Evolutionary conservation across 1,284 basidiomycete genomes (phyloP).

Genomic region (Sporisorium sorghi): DNA sequence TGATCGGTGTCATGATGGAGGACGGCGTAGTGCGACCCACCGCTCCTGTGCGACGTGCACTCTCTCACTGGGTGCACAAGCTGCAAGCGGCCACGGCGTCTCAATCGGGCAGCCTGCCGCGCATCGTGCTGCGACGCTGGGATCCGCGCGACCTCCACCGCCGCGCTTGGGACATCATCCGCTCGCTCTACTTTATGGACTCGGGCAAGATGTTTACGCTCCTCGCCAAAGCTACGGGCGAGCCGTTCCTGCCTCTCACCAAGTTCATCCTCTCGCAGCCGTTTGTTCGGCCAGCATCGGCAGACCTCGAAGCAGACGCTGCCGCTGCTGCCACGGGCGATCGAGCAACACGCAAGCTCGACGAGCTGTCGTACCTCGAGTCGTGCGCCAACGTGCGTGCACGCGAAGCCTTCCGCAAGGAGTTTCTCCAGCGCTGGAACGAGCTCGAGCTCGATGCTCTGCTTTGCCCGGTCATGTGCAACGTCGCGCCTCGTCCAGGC

Average conservation of each 20-base stretch:
- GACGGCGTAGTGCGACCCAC: constrained; percentile 41
- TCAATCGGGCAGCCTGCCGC: not conserved
- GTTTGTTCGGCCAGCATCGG: constrained; percentile 19
- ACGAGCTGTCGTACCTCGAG: constrained; percentile 36
- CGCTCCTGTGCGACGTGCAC: constrained; percentile 29
- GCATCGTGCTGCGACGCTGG: constrained; percentile 30
- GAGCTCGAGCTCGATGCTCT: constrained; percentile 42
- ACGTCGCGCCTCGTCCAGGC: constrained; percentile 41
- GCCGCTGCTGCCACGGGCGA: not conserved
- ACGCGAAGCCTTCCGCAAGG: constrained; percentile 36
- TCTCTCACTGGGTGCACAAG: constrained; percentile 32
- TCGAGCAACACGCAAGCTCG: constrained; percentile 7
- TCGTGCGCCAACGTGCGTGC: constrained; percentile 15
- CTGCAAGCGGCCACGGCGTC: constrained; percentile 5
- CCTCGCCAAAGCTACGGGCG: constrained; percentile 37
- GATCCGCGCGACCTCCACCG: constrained; percentile 33
- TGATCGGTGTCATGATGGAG: constrained; percentile 40
- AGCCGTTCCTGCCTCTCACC: constrained; percentile 50
- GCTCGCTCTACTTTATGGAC: constrained; percentile 56
- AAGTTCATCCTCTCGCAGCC: constrained; percentile 42
- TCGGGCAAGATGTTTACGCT: constrained; percentile 39
- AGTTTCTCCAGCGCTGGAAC: constrained; percentile 35
- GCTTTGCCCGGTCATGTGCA: constrained; percentile 39
- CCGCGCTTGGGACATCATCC: constrained; percentile 47
- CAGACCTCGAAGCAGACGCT: constrained; percentile 15